Evolutionary conservation across 441 rosid species (phyloP).

Genomic region (Mallotus repandus): DNA sequence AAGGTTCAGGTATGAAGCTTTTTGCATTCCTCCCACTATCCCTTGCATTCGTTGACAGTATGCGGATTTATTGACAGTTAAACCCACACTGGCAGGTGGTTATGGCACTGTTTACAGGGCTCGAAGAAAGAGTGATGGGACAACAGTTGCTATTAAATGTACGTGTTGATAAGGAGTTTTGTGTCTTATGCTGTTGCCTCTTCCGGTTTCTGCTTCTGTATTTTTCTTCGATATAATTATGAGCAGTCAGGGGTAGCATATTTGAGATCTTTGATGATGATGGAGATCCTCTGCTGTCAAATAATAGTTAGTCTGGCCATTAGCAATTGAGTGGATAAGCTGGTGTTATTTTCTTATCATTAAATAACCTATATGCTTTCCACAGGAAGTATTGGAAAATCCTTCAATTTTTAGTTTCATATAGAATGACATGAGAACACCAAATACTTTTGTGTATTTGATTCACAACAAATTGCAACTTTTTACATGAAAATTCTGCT

Average conservation of each 20-base stretch:
- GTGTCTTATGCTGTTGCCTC: background rate
- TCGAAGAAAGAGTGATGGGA: conserved; percentile 62
- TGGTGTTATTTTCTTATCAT: background rate
- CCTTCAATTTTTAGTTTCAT: background rate
- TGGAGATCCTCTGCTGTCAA: background rate
- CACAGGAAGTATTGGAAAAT: background rate
- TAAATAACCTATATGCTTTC: background rate
- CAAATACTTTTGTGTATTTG: background rate
- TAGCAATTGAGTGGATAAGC: background rate
- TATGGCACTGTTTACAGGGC: conserved; percentile 93
- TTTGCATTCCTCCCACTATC: conserved; percentile 3
- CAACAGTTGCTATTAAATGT: conserved; percentile 86
- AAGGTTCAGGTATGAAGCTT: conserved; percentile 76
- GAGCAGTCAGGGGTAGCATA: background rate
- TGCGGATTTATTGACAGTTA: conserved; percentile 18
- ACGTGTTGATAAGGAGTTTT: conserved; percentile 30
- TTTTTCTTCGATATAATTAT: background rate
- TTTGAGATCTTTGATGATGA: too few relatives aligned
- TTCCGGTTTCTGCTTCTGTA: background rate
- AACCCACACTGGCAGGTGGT: conserved; percentile 63
- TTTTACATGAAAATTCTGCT: background rate
- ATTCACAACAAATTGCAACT: background rate
- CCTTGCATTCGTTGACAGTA: background rate
- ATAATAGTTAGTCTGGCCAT: background rate
- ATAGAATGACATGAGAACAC: background rate